Conservation (phyloP, 345 rosid genomes). For the Euphorbia pulcherrima region DNA sequence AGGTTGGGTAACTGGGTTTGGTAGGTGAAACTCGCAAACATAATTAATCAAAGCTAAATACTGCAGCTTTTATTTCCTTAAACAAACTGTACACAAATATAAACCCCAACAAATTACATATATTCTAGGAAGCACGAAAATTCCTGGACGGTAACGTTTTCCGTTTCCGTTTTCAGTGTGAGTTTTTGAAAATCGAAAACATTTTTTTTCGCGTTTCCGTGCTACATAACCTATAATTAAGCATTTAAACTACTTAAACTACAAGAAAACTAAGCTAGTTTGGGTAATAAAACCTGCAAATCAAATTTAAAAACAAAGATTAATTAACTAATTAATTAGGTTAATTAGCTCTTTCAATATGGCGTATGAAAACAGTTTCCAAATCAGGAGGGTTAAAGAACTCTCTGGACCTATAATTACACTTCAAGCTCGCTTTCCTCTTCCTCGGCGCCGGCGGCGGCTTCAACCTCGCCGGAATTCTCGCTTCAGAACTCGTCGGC, state of each 20-base stretch:
- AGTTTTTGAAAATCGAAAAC: too few species aligned
- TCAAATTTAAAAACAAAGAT: background rate
- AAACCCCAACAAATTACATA: too few species aligned
- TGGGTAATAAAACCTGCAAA: background rate
- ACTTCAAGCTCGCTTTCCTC: slow-evolving; percentile 27
- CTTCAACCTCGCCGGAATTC: slow-evolving; percentile 25
- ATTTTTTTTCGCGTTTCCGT: too few species aligned
- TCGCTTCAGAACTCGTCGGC: slow-evolving; percentile 34
- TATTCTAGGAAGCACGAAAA: too few species aligned
- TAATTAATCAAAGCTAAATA: too few species aligned
- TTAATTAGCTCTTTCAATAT: slow-evolving; percentile 24
- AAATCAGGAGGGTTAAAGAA: slow-evolving; percentile 47
- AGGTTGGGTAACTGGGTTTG: too few species aligned
- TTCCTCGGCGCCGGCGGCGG: slow-evolving; percentile 52
- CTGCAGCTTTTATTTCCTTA: slow-evolving; percentile 9
- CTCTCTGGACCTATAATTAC: slow-evolving; percentile 30
- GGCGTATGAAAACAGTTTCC: slow-evolving; percentile 39
- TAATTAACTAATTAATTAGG: background rate
- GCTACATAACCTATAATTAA: too few species aligned
- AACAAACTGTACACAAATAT: slow-evolving; percentile 9
- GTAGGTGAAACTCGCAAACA: too few species aligned
- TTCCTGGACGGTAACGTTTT: too few species aligned
- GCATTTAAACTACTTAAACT: too few species aligned
- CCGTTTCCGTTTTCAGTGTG: too few species aligned
- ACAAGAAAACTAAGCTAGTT: background rate